Evolutionary conservation across 768 basidiomycete genomes (phyloP), one percentile per base, ranked within the genome.

Genomic region (Russula sp.): DNA sequence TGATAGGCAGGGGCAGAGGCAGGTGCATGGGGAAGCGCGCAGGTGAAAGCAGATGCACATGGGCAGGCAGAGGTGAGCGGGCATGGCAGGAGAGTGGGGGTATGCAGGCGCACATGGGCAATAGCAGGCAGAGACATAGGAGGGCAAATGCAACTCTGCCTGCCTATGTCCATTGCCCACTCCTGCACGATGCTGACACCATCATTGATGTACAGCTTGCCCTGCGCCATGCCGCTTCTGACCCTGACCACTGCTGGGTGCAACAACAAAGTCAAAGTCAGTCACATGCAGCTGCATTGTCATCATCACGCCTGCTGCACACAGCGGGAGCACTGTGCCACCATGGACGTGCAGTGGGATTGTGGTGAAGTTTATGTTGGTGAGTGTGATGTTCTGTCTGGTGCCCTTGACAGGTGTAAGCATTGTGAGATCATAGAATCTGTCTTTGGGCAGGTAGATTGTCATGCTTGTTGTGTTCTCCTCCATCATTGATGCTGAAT

Each of bases 321-420:
- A 79, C 36, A 87, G 73, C 5, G 86, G 85, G 1, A 88, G 71
- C 41, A 89, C 73, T 1, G 72, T 72, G 11, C 86, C 85, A 48
- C 85, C 81, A 47, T 75, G 76, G 71, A 87, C 85, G 68, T 84
- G 78, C 42, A 88, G 69, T 1, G 86, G 85, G 56, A 88, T 87
- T 35, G 79, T 67, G 5, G 81, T 83, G 66, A 81, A 80, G 60
- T 76, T 72, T 61, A 87, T 74, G 68, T 82, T 74, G 41, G 66
- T 69, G 34, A 84, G 0, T n/a, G n/a, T n/a, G n/a, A n/a, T n/a
- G n/a, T n/a, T n/a, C n/a, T n/a, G n/a, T n/a, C n/a, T n/a, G n/a
- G 64, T 59, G n/a, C 83, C 83, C 32, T 75, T 69, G 39, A 85
- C 71, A 2, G 78, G 79, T 7, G 75, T 70, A 36, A 81, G 73